Conservation (phyloP, 2,329 filamentous ascomycete species). For the Botrytis medusae region DNA sequence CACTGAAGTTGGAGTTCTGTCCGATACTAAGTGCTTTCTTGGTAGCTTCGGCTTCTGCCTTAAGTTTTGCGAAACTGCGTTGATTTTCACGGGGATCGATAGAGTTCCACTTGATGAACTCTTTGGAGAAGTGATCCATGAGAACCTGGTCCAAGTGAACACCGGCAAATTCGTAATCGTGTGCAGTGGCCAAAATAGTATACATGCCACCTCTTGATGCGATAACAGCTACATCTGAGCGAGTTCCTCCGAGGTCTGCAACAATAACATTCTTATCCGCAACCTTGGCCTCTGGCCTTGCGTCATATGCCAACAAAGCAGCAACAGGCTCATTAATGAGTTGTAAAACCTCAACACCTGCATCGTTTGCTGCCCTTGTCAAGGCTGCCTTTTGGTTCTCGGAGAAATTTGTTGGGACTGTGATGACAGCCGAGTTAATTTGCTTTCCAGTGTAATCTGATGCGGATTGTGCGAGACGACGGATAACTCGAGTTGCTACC, state of each 20-base stretch:
- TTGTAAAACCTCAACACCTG: slow-evolving; percentile 86
- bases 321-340: slow-evolving; percentile 90
- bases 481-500: slow-evolving; percentile 79
- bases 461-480: slow-evolving; percentile 77
- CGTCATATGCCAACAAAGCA: slow-evolving; percentile 87
- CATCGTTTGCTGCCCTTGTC: slow-evolving; percentile 72
- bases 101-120: slow-evolving; percentile 93
- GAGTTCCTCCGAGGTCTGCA: slow-evolving; percentile 87
- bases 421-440: slow-evolving; percentile 92
- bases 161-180: slow-evolving; percentile 94
- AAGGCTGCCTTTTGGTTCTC: slow-evolving; percentile 85
- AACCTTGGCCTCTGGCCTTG: slow-evolving; percentile 69
- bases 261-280: slow-evolving; percentile 90
- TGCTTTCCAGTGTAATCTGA: slow-evolving; percentile 90
- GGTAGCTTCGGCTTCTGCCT: slow-evolving; percentile 83
- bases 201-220: slow-evolving; percentile 94
- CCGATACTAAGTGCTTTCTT: slow-evolving; percentile 92
- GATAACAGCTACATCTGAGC: slow-evolving; percentile 87
- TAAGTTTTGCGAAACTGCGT: slow-evolving; percentile 85
- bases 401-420: slow-evolving; percentile 89
- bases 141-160: slow-evolving; percentile 84
- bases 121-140: slow-evolving; percentile 96
- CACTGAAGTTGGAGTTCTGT: slow-evolving; percentile 83
- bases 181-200: slow-evolving; percentile 86
- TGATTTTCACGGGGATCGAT: slow-evolving; percentile 81